Base-by-base conservation (phyloP, 371 early-diverging fungal species). In the Mortierella sp. region DNA sequence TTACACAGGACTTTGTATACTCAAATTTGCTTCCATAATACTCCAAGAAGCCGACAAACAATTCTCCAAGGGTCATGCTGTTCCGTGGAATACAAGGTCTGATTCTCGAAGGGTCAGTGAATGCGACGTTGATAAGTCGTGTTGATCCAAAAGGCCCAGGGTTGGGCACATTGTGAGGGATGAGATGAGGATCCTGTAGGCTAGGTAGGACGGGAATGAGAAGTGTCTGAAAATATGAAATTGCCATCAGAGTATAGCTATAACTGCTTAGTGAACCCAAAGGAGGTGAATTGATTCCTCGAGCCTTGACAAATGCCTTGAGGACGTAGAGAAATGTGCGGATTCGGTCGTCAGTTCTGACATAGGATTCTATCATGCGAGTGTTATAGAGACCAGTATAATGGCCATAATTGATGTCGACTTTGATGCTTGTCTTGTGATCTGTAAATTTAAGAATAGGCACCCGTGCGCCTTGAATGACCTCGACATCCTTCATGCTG, bases 401-500 rank as follows among this genome's bases (percentile, higher is more conserved):
- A 12, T 81, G 83, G 2, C 83, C 83, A 30, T 75, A 75, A 47
- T 72, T 81, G 60, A 81, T 47, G 37, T 81, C 76, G 11, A 81
- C 83, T 32, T 68, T 72, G 67, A 81, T 72, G 39, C 70, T 67
- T 2, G 76, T 81, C 64, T 75, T 75, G 54, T 75, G 83, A 40
- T 81, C 83, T 0, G 76, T 75, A 62, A 81, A 76, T 60, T 75
- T 72, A 59, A 81, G 73, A 39, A 81, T 72, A 14, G 76, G 73
- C 14, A 81, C 76, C 26, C 83, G 69, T 26, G 83, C 76, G 16
- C 64, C 67, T 14, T 64, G 60, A 14, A 81, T 66, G 39, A 70
- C 76, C 57, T 81, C 83, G n/a, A 81, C 83, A 45, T 81, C 83
- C 52, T 76, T 81, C 83, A 81, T 81, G 67, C 83, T 75, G 66